phyloP scores from a whole-genome alignment of 495 filamentous ascomycete genomes.

The Hypoxylon crocopeplum region DNA sequence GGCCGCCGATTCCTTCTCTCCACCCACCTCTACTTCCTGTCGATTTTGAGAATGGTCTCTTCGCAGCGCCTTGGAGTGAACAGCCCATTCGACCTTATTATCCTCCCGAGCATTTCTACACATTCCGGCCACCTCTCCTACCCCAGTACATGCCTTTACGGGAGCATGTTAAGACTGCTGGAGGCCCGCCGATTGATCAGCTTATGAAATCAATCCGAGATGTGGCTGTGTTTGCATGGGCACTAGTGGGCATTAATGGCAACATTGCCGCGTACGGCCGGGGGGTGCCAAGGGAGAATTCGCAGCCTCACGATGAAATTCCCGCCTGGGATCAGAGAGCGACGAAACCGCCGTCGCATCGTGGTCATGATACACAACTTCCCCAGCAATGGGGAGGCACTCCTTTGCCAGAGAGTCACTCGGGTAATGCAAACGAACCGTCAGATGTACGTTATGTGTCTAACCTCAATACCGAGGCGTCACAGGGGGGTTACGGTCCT shows the following conservation, averaged over 20 bases:
- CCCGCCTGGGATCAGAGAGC: conserved; percentile 59
- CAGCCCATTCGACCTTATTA: conserved; percentile 60
- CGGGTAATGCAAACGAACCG: conserved; percentile 4
- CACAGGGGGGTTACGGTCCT: conserved; percentile 20
- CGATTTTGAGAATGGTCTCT: conserved; percentile 70
- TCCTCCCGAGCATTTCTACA: conserved; percentile 50
- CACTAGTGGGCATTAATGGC: conserved; percentile 81
- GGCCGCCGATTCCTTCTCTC: conserved; percentile 69
- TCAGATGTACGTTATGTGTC: conserved; percentile 12
- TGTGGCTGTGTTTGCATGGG: conserved; percentile 85
- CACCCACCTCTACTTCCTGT: conserved; percentile 54
- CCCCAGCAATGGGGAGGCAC: conserved; percentile 17
- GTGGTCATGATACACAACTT: conserved; percentile 23
- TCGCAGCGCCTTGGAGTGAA: conserved; percentile 78
- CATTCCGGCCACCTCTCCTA: conserved; percentile 50
- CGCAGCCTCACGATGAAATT: conserved; percentile 62
- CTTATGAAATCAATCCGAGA: conserved; percentile 85
- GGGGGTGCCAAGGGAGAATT: conserved; percentile 66
- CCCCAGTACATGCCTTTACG: conserved; percentile 54
- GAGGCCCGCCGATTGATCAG: conserved; percentile 62
- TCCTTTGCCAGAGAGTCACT: conserved; percentile 3
- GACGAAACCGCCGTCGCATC: conserved; percentile 21
- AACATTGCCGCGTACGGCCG: conserved; percentile 68
- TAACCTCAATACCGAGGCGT: conserved; percentile 4
- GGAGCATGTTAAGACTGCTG: conserved; percentile 51